Base-by-base conservation (phyloP, 1,139 yeast genomes). In the Blastobotrys ciferrii region DNA sequence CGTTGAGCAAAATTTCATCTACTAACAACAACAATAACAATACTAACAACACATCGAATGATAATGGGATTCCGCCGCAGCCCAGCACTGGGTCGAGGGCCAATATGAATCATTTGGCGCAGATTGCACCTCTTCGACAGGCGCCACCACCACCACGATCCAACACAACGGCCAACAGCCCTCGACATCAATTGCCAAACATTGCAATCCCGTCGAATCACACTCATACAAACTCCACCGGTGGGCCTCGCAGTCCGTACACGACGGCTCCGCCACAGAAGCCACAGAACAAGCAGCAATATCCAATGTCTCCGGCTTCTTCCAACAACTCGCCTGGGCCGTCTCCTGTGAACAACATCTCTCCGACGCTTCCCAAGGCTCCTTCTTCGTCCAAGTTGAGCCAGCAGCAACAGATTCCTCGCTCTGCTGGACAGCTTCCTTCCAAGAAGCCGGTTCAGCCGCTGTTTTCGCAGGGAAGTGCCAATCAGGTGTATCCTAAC, bases 91-190 rank as follows among this genome's bases (percentile, higher is more conserved):
- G 37, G 37, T 31, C 42, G 19, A 31, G 47, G 36, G 58, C 58
- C 9, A 60, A 60, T 39, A 49, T 56, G 47, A 53, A 59, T 20
- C 62, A 60, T 49, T 47, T 59, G 51, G 59, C 60, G 1, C 58
- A 59, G 39, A 58, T 58, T 39, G 64, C 66, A 9, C 66, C 66
- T 9, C 46, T 61, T 42, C 50, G 65, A 23, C 65, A 60, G 42
- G 65, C 64, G 12, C 65, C 64, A 17, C 45, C 58, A 4, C 51
- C 56, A 19, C 60, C 62, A 5, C 53, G 43, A n/a, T n/a, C n/a
- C n/a, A n/a, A n/a, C 42, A 45, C 56, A 57, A 56, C 63, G 49
- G 23, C 37, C 48, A 46, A 42, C 48, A 44, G 42, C 46, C 33
- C 42, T 45, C 46, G 42, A 25, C 49, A 30, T 15, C 45, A 47